phyloP scores from a whole-genome alignment of 768 basidiomycete genomes.

The Mycena haematopus region DNA sequence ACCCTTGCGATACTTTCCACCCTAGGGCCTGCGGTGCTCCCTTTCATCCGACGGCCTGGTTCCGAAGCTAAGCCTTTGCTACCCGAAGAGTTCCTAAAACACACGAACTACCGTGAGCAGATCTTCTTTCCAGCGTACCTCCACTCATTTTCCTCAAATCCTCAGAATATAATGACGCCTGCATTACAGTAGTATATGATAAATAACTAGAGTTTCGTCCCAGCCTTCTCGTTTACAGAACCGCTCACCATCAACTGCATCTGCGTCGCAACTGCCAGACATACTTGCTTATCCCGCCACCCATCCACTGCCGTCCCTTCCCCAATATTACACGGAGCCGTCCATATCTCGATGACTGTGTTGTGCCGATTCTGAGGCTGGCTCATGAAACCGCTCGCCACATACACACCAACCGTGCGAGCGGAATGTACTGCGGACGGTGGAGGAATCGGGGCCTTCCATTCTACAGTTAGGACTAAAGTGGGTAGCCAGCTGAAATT shows the following conservation, averaged over 20 bases:
- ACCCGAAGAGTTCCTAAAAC: too few relatives aligned
- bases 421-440: constrained; percentile 17
- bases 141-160: too few relatives aligned
- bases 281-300: constrained; percentile 50
- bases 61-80: too few relatives aligned
- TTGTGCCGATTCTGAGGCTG: constrained; percentile 47
- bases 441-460: constrained; percentile 48
- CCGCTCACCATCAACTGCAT: constrained; percentile 40
- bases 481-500: constrained; percentile 64
- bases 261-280: constrained; percentile 49
- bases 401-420: constrained; percentile 45
- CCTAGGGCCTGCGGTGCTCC: too few relatives aligned
- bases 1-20: too few relatives aligned
- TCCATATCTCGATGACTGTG: constrained; percentile 47
- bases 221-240: constrained; percentile 1
- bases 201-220: background rate
- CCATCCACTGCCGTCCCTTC: constrained; percentile 33
- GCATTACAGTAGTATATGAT: too few relatives aligned
- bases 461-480: constrained; percentile 63
- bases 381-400: constrained; percentile 27
- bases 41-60: too few relatives aligned
- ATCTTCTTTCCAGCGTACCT: too few relatives aligned
- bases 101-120: too few relatives aligned
- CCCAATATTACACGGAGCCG: constrained; percentile 45
- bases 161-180: too few relatives aligned